Evolutionary conservation across 441 rosid genomes (phyloP).

Genomic region (Gossypium davidsonii): DNA sequence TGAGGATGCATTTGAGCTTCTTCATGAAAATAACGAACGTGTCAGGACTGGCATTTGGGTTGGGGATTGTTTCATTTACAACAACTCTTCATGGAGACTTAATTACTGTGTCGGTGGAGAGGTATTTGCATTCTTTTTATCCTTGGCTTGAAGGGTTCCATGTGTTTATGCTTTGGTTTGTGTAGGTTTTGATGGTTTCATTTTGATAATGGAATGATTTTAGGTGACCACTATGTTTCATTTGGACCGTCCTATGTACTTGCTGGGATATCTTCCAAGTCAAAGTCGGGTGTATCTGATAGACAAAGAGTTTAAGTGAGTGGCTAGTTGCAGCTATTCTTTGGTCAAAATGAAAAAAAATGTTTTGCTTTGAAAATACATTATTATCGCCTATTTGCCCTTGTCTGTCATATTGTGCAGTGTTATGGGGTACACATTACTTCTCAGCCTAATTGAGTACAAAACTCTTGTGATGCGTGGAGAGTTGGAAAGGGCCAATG

Average conservation of each 20-base stretch:
- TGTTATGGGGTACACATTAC: constrained; percentile 90
- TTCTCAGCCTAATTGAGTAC: constrained; percentile 96
- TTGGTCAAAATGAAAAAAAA: background rate
- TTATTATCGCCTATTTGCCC: background rate
- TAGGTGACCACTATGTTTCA: constrained; percentile 98
- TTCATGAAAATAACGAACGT: constrained; percentile 93
- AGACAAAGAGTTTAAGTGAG: constrained; percentile 98
- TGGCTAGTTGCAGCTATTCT: constrained; percentile 17
- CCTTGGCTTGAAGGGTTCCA: constrained; percentile 11
- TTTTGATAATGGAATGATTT: constrained; percentile 16
- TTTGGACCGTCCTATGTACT: constrained; percentile 98
- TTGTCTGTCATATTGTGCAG: constrained; percentile 25
- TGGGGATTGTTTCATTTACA: constrained; percentile 98
- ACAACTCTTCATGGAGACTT: constrained; percentile 93
- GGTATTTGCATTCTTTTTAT: constrained; percentile 40
- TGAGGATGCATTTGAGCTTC: constrained; percentile 98
- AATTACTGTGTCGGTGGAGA: constrained; percentile 99
- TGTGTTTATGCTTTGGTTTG: background rate
- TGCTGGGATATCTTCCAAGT: constrained; percentile 87
- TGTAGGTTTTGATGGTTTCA: constrained; percentile 8
- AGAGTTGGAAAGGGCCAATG: constrained; percentile 82
- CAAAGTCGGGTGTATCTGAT: constrained; percentile 94
- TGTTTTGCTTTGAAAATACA: background rate
- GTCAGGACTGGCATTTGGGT: constrained; percentile 97
- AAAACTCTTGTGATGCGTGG: constrained; percentile 99